A percentile compares a stretch with the other conserved stretches of the same genome.
These are phyloP conservation scores for Lagenidium giganteum DNA, from an alignment of 352 stramenopile species.

Conservation along the genomic window DNA sequence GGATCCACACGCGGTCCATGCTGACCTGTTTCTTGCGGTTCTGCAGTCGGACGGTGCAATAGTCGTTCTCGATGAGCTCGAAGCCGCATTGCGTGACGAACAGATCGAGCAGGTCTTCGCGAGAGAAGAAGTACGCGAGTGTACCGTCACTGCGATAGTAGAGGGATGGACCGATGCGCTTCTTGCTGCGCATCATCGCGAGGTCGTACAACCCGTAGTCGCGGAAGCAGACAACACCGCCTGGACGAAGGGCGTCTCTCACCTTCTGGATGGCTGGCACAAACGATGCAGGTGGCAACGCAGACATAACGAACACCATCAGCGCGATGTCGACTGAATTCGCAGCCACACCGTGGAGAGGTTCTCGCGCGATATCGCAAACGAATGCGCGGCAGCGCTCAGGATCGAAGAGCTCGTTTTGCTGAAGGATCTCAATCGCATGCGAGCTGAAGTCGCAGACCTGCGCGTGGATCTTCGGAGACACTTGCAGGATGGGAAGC, in stretches of 20 bases:
- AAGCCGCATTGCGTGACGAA: slow-evolving; percentile 44
- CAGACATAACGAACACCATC: slow-evolving; percentile 83
- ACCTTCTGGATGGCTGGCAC: slow-evolving; percentile 48
- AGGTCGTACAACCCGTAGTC: slow-evolving; percentile 87
- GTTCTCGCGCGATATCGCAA: slow-evolving; percentile 58
- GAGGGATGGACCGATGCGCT: slow-evolving; percentile 45
- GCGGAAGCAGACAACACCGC: slow-evolving; percentile 77
- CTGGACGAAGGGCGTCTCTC: slow-evolving; percentile 38
- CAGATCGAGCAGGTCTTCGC: slow-evolving; percentile 35
- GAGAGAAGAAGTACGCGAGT: slow-evolving; percentile 76
- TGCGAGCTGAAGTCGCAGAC: slow-evolving; percentile 83
- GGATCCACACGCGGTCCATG: slow-evolving; percentile 81
- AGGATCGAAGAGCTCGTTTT: slow-evolving; percentile 40
- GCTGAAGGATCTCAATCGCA: slow-evolving; percentile 60
- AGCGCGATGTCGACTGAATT: slow-evolving; percentile 70
- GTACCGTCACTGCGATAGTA: slow-evolving; percentile 78
- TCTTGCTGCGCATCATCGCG: slow-evolving; percentile 77
- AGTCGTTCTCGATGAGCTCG: slow-evolving; percentile 53
- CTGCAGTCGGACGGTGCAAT: slow-evolving; percentile 65
- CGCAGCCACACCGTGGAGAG: slow-evolving; percentile 31
- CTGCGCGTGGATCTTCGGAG: slow-evolving; percentile 57
- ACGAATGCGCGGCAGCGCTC: slow-evolving; percentile 63
- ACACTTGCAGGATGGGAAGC: slow-evolving; percentile 73
- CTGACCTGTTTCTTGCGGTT: slow-evolving; percentile 66
- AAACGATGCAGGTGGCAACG: slow-evolving; percentile 57